phyloP scores from a whole-genome alignment of 108 stramenopile species.

The Discostella stelligeroides region DNA sequence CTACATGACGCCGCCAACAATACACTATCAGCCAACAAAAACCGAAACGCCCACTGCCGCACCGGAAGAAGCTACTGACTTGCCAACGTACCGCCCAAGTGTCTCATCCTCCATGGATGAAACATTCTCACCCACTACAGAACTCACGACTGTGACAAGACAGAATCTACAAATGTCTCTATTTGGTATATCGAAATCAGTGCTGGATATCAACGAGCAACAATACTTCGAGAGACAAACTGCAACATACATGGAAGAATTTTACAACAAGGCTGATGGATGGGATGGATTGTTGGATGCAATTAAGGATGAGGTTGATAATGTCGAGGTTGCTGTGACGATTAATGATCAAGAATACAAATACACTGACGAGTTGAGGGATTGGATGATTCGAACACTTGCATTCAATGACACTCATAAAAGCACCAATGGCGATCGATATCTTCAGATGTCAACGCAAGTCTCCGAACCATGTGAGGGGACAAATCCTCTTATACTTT shows the following conservation, averaged over 20 bases:
- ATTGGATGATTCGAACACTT: too few species aligned
- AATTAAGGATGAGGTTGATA: neutral
- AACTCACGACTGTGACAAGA: too few species aligned
- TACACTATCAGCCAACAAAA: too few species aligned
- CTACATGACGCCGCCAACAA: too few species aligned
- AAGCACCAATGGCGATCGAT: too few species aligned
- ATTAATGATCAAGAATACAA: neutral
- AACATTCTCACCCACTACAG: too few species aligned
- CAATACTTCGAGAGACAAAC: neutral
- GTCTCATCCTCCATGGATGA: too few species aligned
- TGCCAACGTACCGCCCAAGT: too few species aligned
- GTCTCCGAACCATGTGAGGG: neutral
- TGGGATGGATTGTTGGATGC: neutral
- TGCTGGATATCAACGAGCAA: neutral
- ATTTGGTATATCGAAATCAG: neutral
- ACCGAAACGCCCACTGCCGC: too few species aligned
- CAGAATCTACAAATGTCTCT: neutral
- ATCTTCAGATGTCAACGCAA: neutral
- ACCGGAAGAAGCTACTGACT: too few species aligned
- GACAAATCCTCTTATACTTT: neutral
- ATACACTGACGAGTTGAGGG: too few species aligned
- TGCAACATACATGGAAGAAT: constrained; percentile 1
- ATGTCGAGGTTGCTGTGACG: neutral
- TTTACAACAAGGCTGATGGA: neutral
- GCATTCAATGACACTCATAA: too few species aligned